Evolutionary conservation across 78 protist species (phyloP).

Genomic region (Anaeramoeba flamelloides): DNA sequence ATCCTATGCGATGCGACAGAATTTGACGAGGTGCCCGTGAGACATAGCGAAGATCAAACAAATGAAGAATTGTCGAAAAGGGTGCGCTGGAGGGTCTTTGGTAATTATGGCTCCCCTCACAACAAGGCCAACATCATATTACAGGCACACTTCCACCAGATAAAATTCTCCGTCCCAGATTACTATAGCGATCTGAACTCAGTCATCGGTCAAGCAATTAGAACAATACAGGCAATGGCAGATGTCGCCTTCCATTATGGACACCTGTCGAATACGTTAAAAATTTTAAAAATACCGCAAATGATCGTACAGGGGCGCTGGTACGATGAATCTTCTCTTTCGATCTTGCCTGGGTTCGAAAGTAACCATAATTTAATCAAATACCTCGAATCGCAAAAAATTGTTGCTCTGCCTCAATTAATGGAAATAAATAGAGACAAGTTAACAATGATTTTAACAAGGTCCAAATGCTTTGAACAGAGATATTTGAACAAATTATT

Average conservation of each 20-base stretch:
- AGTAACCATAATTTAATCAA: too few relatives aligned
- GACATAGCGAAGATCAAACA: constrained; percentile 91
- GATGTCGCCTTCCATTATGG: neutral
- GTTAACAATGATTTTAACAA: neutral
- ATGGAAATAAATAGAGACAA: neutral
- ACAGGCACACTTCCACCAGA: constrained; percentile 6
- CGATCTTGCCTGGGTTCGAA: neutral
- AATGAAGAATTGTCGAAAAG: constrained; percentile 43
- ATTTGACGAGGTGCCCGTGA: constrained; percentile 68
- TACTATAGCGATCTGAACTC: neutral
- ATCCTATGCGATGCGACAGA: neutral
- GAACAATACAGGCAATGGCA: neutral
- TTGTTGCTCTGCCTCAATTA: neutral
- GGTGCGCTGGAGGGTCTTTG: neutral
- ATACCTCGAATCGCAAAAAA: neutral
- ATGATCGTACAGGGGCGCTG: neutral
- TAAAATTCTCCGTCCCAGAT: neutral
- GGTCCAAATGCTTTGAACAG: neutral
- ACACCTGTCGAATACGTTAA: neutral
- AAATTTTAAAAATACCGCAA: constrained; percentile 1
- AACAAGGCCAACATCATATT: constrained; percentile 73
- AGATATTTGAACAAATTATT: neutral
- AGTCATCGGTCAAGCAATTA: neutral
- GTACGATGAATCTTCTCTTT: constrained; percentile 7
- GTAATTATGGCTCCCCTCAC: constrained; percentile 42